Conservation (phyloP, 2,329 filamentous ascomycete species). For the Calonectria ilicicola region DNA sequence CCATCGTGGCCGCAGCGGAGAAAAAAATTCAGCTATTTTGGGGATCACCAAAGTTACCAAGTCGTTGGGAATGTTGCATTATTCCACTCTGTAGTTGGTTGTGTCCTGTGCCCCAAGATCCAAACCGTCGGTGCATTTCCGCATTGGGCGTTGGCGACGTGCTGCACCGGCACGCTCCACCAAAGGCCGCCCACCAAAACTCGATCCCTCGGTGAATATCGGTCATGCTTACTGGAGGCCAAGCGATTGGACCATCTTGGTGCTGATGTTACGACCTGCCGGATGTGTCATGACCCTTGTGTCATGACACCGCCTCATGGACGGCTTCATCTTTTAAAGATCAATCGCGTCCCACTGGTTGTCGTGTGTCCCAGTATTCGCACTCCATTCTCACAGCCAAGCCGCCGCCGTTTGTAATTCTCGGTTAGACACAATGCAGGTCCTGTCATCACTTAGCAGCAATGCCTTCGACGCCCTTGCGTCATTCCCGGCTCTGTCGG, state of each 20-base stretch:
- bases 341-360: neutral
- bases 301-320: neutral
- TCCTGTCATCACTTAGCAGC: conserved; percentile 1
- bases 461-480: conserved; percentile 2
- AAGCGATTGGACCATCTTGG: conserved; percentile 10
- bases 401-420: neutral
- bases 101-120: neutral
- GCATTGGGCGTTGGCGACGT: neutral
- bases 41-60: neutral
- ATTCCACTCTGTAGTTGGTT: neutral
- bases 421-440: neutral
- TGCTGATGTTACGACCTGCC: neutral
- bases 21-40: neutral
- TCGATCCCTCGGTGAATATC: conserved; percentile 15
- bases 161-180: no score
- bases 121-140: conserved; percentile 17
- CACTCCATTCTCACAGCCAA: neutral
- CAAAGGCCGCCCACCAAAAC: neutral
- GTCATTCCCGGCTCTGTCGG: conserved; percentile 14
- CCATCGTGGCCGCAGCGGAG: neutral
- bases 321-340: neutral
- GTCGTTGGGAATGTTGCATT: neutral
- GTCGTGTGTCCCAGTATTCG: neutral
- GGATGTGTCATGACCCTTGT: neutral
- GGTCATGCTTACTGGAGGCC: conserved; percentile 10